Conservation (phyloP, 2,329 filamentous ascomycete species). For the Colletotrichum karsti region DNA sequence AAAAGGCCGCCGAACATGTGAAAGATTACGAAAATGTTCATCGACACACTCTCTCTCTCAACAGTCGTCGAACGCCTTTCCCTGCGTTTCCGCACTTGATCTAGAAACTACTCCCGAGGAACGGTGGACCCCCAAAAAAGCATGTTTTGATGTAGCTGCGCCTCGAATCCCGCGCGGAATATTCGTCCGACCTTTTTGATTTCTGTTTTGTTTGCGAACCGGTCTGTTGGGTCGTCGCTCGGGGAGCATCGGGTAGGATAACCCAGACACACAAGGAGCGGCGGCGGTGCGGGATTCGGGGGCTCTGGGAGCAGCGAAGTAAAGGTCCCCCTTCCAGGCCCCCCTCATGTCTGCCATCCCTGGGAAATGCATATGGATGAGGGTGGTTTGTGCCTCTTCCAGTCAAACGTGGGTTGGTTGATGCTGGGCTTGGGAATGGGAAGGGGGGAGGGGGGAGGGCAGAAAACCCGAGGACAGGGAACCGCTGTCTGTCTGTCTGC, state of each 20-base stretch:
- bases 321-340: background rate
- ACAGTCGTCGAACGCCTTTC: no score
- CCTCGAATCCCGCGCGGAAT: background rate
- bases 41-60: background rate
- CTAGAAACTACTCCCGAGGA: background rate
- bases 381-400: no score
- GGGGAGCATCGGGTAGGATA: background rate
- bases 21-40: background rate
- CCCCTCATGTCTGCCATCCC: no score
- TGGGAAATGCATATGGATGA: no score
- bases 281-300: background rate
- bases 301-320: no score
- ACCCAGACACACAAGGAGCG: background rate
- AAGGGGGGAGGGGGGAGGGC: no score
- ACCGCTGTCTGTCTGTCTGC: background rate
- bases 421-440: no score
- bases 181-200: background rate
- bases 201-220: background rate
- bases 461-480: background rate
- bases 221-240: background rate
- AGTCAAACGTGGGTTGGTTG: no score
- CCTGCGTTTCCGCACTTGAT: background rate
- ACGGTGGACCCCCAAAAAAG: background rate
- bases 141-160: background rate
- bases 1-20: background rate